These are phyloP conservation scores for Protostelium mycophagum DNA, from an alignment of 78 protist genomes.

Conservation along the genomic window DNA sequence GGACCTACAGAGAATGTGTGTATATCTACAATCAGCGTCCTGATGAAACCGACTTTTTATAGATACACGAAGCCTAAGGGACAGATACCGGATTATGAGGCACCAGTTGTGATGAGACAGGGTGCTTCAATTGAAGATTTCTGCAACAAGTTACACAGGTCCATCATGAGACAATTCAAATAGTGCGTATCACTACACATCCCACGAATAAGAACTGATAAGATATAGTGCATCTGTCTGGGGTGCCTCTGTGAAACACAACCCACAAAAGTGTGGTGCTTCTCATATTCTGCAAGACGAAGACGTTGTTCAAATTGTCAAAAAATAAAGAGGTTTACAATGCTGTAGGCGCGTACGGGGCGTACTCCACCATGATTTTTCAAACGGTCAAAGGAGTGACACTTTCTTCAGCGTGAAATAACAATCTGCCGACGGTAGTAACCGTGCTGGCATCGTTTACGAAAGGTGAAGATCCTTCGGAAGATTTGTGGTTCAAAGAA, in stretches of 20 bases:
- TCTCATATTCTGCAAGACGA: slow-evolving; percentile 96
- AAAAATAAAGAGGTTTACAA: slow-evolving; percentile 74
- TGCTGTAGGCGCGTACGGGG: no score
- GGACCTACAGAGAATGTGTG: slow-evolving; percentile 83
- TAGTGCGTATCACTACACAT: slow-evolving; percentile 62
- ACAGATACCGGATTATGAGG: slow-evolving; percentile 94
- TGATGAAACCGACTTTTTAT: background rate
- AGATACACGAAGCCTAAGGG: slow-evolving; percentile 99
- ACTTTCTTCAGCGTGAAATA: no score
- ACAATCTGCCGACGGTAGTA: no score
- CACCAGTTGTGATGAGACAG: slow-evolving; percentile 92
- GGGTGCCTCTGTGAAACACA: slow-evolving; percentile 96
- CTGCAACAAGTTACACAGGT: slow-evolving; percentile 88
- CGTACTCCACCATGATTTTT: no score
- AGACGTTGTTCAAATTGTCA: slow-evolving; percentile 97
- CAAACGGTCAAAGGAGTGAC: no score
- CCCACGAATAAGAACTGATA: background rate
- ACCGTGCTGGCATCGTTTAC: no score
- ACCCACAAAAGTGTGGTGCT: slow-evolving; percentile 90
- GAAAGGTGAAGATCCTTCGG: no score
- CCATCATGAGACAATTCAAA: slow-evolving; percentile 83
- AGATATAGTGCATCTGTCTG: slow-evolving; percentile 89
- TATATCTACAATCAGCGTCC: background rate
- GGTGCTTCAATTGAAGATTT: slow-evolving; percentile 76
- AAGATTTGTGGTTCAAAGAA: no score